Evolutionary conservation across 108 stramenopile species (phyloP).

Genomic region (Phaeodactylum tricornutum): DNA sequence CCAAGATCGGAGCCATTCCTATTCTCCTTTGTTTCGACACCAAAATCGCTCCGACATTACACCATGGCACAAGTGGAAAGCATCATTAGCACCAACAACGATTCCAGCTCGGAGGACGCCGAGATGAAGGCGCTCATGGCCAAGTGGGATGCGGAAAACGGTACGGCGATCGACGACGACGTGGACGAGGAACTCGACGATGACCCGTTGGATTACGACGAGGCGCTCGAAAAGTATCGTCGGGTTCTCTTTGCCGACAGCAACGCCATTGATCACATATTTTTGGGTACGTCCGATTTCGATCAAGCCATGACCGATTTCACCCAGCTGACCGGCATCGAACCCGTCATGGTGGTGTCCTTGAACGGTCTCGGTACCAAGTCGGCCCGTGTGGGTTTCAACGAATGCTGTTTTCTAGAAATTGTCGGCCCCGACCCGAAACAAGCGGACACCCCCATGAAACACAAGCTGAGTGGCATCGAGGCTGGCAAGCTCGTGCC

Average conservation of each 20-base stretch:
- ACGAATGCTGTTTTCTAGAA: slow-evolving; percentile 14
- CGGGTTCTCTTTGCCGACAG: slow-evolving; percentile 4
- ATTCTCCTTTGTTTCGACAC: too few relatives aligned
- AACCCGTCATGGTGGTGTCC: slow-evolving; percentile 10
- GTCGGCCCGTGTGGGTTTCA: slow-evolving; percentile 13
- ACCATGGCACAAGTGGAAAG: slow-evolving; percentile 4
- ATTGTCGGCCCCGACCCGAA: slow-evolving; percentile 19
- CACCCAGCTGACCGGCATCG: slow-evolving; percentile 19
- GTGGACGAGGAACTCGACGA: slow-evolving; percentile 8
- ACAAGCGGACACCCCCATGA: slow-evolving; percentile 1
- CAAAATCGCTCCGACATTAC: too few relatives aligned
- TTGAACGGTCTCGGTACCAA: slow-evolving; percentile 21
- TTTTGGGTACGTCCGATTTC: slow-evolving; percentile 14
- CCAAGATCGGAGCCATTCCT: too few relatives aligned
- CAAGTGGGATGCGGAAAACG: slow-evolving; percentile 5
- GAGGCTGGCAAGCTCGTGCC: slow-evolving; percentile 16
- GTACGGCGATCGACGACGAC: slow-evolving; percentile 7
- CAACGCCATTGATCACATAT: slow-evolving; percentile 17
- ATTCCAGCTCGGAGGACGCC: slow-evolving; percentile 19
- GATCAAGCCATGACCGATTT: slow-evolving; percentile 13
- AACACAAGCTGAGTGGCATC: slow-evolving; percentile 2
- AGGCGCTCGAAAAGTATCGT: slow-evolving; percentile 2
- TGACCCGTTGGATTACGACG: slow-evolving; percentile 3
- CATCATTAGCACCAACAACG: slow-evolving; percentile 15
- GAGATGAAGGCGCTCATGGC: slow-evolving; percentile 14